These are phyloP conservation scores for Akanthomyces dipterigenus DNA, from an alignment of 2,329 filamentous ascomycete genomes.

Conservation along the genomic window DNA sequence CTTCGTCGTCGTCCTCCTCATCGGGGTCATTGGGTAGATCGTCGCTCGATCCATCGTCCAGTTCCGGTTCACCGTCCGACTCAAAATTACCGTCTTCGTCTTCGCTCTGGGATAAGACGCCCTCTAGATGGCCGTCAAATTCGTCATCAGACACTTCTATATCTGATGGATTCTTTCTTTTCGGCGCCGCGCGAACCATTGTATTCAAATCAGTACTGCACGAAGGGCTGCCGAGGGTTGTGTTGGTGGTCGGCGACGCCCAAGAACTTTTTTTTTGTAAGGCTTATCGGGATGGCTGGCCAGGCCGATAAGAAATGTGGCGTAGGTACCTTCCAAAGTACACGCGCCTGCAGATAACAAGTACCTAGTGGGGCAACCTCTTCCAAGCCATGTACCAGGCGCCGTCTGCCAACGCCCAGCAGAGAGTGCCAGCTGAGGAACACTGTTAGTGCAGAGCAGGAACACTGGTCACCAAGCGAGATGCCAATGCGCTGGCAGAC, in stretches of 20 bases:
- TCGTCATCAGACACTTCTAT: constrained; percentile 58
- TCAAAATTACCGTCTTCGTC: constrained; percentile 44
- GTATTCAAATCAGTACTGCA: not conserved
- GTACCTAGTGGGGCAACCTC: not conserved
- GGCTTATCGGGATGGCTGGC: constrained; percentile 6
- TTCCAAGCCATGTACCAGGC: not conserved
- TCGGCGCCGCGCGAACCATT: constrained; percentile 31
- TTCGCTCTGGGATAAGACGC: constrained; percentile 48
- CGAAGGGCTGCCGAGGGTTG: not conserved
- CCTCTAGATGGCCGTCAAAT: constrained; percentile 48
- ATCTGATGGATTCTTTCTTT: constrained; percentile 57
- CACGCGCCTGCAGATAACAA: not conserved
- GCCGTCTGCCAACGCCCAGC: not conserved
- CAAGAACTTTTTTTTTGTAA: constrained; percentile 10
- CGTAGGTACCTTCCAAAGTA: not conserved
- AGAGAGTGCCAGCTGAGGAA: not conserved
- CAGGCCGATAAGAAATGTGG: constrained; percentile 6
- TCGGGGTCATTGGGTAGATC: constrained; percentile 24
- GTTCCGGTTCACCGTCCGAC: constrained; percentile 24
- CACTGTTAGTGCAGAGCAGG: not conserved
- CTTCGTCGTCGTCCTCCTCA: constrained; percentile 31
- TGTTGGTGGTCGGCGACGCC: not conserved
- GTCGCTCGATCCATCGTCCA: constrained; percentile 28
- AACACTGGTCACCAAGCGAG: not conserved
- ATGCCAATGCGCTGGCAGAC: not conserved